Evolutionary conservation across 495 filamentous ascomycete species (phyloP), one percentile per base, ranked within the genome.

Genomic region (Thermochaetoides thermophila): DNA sequence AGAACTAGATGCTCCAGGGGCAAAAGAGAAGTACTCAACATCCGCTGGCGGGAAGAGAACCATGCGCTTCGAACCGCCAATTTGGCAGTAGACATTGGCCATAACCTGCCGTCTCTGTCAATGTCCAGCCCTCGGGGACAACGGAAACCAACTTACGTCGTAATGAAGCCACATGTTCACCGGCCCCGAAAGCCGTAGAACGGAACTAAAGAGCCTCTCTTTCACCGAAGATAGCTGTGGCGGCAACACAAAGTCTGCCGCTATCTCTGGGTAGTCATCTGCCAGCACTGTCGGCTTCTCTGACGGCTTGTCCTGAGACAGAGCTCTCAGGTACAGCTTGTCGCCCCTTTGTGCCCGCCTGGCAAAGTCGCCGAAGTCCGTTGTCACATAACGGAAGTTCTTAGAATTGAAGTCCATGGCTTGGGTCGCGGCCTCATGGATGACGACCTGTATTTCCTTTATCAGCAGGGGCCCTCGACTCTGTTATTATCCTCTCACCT

Each of bases 121-220:
- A 18, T 21, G 11, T 5, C n/a, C n/a, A 24, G 38, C 52, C 11
- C 52, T 40, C 25, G 16, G 13, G 9, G 21, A 9, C 1, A 6
- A 1, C 26, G 5, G 17, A 21, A 40, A 24, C 17, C 3, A 20
- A 55, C 68, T 61, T 56, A 81, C 78, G 53, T 93, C 83, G 60
- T 86, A 93, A 52, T 94, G 84, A 17, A 92, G 62, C 86, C 84
- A 94, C 73, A 96, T 83, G 17, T 70, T 76, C 3, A 91, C 83
- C 0, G 71, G 75, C 1, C 83, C 81, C 10, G 81, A 86, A 26
- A 94, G 74, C 17, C 84, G 64, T 16, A 92, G 53, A 0, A 83
- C 76, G 0, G 81, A 84, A 48, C 79, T 89, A 47, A 91, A 84
- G n/a, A 67, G 58, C 40, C 74, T 73, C 15, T 70, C 57, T 1